Conservation (phyloP, 257 asterid genomes). For the Solanum sejunctum region DNA sequence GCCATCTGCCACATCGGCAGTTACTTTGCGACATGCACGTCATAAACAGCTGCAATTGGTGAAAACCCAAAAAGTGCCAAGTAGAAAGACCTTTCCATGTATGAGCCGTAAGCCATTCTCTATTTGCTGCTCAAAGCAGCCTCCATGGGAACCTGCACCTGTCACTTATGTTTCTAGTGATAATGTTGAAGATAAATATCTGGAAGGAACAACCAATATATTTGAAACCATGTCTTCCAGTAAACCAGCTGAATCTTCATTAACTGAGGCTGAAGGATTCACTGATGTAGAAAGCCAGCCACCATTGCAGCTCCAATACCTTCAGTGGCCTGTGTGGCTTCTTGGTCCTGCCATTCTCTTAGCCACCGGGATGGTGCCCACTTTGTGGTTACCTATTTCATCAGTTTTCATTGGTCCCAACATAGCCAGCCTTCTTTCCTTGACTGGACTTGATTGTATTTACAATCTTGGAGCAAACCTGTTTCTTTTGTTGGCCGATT, state of each 20-base stretch:
- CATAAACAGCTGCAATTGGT: slow-evolving; percentile 16
- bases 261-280: slow-evolving; percentile 20
- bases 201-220: slow-evolving; percentile 30
- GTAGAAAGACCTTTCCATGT: slow-evolving; percentile 1
- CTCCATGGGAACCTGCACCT: slow-evolving; percentile 72
- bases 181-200: slow-evolving; percentile 23
- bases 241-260: slow-evolving; percentile 21
- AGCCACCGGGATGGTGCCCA: slow-evolving; percentile 82
- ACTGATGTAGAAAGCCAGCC: slow-evolving; percentile 10
- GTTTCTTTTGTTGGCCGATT: slow-evolving; percentile 88
- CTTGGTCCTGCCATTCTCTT: slow-evolving; percentile 71
- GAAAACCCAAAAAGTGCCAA: slow-evolving; percentile 21
- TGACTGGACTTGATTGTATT: slow-evolving; percentile 90
- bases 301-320: slow-evolving; percentile 14
- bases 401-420: slow-evolving; percentile 83
- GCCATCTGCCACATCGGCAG: slow-evolving; percentile 20
- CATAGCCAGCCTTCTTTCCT: slow-evolving; percentile 85
- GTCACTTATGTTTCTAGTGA: slow-evolving; percentile 32
- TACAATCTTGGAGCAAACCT: slow-evolving; percentile 85
- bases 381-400: slow-evolving; percentile 80
- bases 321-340: slow-evolving; percentile 63
- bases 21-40: slow-evolving; percentile 9
- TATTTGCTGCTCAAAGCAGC: slow-evolving; percentile 28
- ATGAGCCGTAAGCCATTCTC: neutral
- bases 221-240: slow-evolving; percentile 43